Conservation (phyloP, 2,329 filamentous ascomycete genomes). For the Paraconiothyrium brasiliense region DNA sequence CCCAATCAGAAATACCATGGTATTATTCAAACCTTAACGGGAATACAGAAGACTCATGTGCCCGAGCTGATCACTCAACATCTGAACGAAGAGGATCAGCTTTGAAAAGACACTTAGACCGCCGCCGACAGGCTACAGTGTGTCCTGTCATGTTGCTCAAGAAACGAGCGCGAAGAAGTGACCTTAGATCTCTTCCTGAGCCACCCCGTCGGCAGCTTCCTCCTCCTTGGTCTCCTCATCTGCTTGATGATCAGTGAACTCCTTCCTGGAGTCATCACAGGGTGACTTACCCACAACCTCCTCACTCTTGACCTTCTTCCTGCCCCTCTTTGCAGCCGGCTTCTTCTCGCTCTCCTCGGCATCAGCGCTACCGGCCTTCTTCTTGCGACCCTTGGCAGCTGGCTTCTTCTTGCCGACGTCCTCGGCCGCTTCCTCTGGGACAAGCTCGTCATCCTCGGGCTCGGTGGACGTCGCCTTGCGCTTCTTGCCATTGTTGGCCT, state of each 20-base stretch:
- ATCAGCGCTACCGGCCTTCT: conserved; percentile 10
- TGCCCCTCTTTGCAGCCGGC: conserved; percentile 24
- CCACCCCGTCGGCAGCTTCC: background rate
- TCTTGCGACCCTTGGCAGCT: conserved; percentile 21
- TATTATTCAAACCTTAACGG: background rate
- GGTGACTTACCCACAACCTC: conserved; percentile 9
- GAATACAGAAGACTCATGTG: background rate
- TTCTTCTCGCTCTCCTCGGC: conserved; percentile 19
- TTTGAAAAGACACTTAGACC: background rate
- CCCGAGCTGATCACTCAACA: conserved; percentile 6
- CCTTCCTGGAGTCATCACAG: background rate
- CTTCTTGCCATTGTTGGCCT: conserved; percentile 29
- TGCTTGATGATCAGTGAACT: background rate
- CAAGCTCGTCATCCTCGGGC: conserved; percentile 16
- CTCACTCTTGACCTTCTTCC: conserved; percentile 35
- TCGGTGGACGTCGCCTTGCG: conserved; percentile 29
- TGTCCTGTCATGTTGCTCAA: background rate
- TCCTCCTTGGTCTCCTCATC: background rate
- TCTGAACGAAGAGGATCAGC: background rate
- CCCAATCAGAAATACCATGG: background rate
- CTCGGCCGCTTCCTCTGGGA: conserved; percentile 15
- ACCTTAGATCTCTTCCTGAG: background rate
- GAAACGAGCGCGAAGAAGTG: background rate
- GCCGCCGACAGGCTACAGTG: too few relatives aligned
- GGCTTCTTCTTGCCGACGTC: conserved; percentile 24